Evolutionary conservation across 1,284 basidiomycete genomes (phyloP), one percentile per base, ranked within the genome.

Genomic region (Xerocomus amazonicus): DNA sequence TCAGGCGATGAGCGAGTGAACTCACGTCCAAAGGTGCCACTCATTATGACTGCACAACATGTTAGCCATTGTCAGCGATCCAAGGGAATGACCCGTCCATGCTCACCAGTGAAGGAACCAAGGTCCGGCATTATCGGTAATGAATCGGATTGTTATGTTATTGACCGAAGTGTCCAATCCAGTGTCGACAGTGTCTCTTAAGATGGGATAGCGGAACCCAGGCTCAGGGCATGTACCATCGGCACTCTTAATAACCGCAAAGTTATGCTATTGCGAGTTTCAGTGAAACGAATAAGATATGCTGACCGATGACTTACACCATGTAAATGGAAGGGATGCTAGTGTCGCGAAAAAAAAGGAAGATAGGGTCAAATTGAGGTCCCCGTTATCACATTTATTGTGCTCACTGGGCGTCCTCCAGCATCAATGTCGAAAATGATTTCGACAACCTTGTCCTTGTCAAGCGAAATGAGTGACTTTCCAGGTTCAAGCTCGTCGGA

Each of bases 391-490:
- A 27, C 2, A 9, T 10, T 1, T 23, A 32, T 12, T 9, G 5
- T 13, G 50, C 56, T 52, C 47, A 59, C 56, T 1, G 58, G 47
- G 3, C 33, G 40, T 28, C 49, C 58, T 5, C 44, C 37, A 27
- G 36, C 13, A 27, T 56, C 34, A 16, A 53, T 45, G 9, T 54
- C 37, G 29, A 60, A 51, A 7, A 65, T 57, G 5, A 75, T 12
- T 43, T 74, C 70, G 13, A 74, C 52, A 2, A 63, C 58, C 38
- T 69, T 65, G 52, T 72, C 61, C 13, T 48, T 48, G 2, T 67
- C 65, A 9, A 80, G 57, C 4, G 55, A 51, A 26, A 39, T 14
- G 6, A 39, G 12, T 23, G 37, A 39, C 3, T 27, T 7, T 3
- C 7, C 12, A 9, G 37, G 37, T 27, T 27, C 23, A n/a, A 39